Base-by-base conservation (phyloP, 2,329 filamentous ascomycete species). In the Beauveria caledonica region DNA sequence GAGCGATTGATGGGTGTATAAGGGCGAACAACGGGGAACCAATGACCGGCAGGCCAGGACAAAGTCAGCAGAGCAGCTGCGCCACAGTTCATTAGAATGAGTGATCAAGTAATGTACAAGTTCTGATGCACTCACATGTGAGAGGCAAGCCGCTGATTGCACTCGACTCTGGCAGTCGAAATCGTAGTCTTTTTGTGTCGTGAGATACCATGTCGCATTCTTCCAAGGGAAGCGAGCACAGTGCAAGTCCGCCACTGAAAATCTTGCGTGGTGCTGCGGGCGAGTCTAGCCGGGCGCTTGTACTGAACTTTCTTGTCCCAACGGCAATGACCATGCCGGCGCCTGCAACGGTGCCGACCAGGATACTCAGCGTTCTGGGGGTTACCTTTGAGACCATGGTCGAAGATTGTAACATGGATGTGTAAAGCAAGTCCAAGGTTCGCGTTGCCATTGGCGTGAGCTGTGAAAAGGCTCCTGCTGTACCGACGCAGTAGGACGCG, bases 221-320 rank as follows among this genome's bases (percentile, higher is more conserved):
- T 15, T 53, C 50, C 33, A 53, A 21, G 10, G 19, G n/a, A 6
- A 53, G 50, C 6, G 29, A 53, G 3, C 25, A n/a, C 9, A 53
- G 13, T 5, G 50, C 50, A 13, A 3, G 50, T 13, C 50, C 50
- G 3, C 33, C 33, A 1, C 82, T 23, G 29, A 56, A 44, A 10
- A 46, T 15, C 17, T 50, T 49, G 8, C 27, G 23, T 8, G 46
- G 15, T 29, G 46, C 6, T 10, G 46, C 25, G 29, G 46, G 23
- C 21, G 46, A 49, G 9, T 49, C 46, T 5, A 46, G 19, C 10
- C 40, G 40, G 17, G 44, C 44, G 11, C 21, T 46, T 1, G 44
- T 46, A 25, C 44, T 46, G 21, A 46, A 23, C 21, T 7, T 46
- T 13, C 44, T 46, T 25, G 10, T 25, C 21, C 44, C 44, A 46